Evolutionary conservation across 2,329 filamentous ascomycete genomes (phyloP).

Genomic region (Fusarium burgessii): DNA sequence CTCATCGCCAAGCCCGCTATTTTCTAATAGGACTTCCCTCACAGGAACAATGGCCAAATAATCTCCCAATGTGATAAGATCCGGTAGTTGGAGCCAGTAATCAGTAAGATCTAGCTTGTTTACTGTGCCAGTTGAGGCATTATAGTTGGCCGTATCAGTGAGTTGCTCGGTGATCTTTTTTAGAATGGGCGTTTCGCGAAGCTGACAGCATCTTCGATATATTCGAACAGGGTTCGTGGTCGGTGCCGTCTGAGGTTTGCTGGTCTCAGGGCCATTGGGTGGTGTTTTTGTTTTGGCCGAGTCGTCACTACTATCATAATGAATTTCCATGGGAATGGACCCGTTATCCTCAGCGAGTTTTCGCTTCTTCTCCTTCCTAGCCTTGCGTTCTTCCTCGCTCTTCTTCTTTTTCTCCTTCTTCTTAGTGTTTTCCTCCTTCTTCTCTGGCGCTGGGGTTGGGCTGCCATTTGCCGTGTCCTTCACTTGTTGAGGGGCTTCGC

Average conservation of each 20-base stretch:
- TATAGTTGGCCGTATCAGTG: conserved; percentile 73
- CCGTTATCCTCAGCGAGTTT: conserved; percentile 90
- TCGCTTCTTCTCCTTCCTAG: conserved; percentile 89
- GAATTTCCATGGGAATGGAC: conserved; percentile 84
- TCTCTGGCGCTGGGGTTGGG: conserved; percentile 34
- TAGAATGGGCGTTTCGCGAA: conserved; percentile 91
- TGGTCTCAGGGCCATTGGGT: conserved; percentile 27
- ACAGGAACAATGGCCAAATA: conserved; percentile 95
- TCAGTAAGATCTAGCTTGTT: conserved; percentile 85
- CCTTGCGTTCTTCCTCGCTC: conserved; percentile 91
- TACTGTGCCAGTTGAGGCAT: conserved; percentile 78
- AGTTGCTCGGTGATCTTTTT: conserved; percentile 94
- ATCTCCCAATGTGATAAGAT: conserved; percentile 89
- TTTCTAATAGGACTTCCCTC: conserved; percentile 85
- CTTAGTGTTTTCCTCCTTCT: conserved; percentile 63
- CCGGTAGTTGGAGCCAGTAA: conserved; percentile 84
- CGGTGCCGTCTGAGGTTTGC: conserved; percentile 61
- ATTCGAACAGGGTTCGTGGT: conserved; percentile 93
- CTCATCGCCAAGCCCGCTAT: conserved; percentile 88
- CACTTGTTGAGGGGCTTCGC: conserved; percentile 42
- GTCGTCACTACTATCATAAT: conserved; percentile 75
- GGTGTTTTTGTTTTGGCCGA: conserved; percentile 49
- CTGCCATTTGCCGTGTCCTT: conserved; percentile 43
- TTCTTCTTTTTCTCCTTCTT: conserved; percentile 98
- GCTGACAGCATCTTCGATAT: conserved; percentile 92